Base-by-base conservation (phyloP, 192 early-diverging fungal species). In the Neocallimastix lanati region DNA sequence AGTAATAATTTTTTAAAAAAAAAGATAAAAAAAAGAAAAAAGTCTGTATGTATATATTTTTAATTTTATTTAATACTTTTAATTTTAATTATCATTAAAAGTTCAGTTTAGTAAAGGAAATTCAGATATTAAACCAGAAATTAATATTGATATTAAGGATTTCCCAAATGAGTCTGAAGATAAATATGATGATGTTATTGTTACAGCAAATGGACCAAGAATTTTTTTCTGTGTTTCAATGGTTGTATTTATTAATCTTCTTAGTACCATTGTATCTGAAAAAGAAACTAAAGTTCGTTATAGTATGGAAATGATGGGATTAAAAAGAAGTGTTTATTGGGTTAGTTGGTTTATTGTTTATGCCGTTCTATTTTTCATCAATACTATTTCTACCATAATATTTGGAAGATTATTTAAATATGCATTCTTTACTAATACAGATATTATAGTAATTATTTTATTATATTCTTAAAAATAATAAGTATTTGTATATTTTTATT, bases 291-390 rank as follows among this genome's bases (percentile, higher is more conserved):
- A n/a, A n/a, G n/a, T n/a, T n/a, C n/a, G n/a, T n/a, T n/a, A 92
- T 78, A 88, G 87, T 77, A 91, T 94, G 89, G 86, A 92, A 30
- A 92, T 93, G 88, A 93, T 94, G 91, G 93, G 93, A 28, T 87
- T 93, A 30, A 90, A 88, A 21, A 14, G 21, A 50, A 81, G 81
- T 83, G 14, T 79, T n/a, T 82, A 82, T n/a, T 29, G 27, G 36
- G 0, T 30, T 29, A 79, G 83, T 37, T 40, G 37, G 21, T 16
- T 28, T 76, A 13, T 77, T 79, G 28, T 81, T 82, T 79, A 28
- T 77, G 1, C 28, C 4, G 27, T 77, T 16, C 28, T 15, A 4
- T 36, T 21, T 21, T 18, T 77, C 2, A 21, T 36, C 1, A 36
- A 33, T 33, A 28, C 35, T 76, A 13, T 28, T 28, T 83, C 91